Base-by-base conservation (phyloP, 305 asterid species). In the Solanum aculeatissimum region DNA sequence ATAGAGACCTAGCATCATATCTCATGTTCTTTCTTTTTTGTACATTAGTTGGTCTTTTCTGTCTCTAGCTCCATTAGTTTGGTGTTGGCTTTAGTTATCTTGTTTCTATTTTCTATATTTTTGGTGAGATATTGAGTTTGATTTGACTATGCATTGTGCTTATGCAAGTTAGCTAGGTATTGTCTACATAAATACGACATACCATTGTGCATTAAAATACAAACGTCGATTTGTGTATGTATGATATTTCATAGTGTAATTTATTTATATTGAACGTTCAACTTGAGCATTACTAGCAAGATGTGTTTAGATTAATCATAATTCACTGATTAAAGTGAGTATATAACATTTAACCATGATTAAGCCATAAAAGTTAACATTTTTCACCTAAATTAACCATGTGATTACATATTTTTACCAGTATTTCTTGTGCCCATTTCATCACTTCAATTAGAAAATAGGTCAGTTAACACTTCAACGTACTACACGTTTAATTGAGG, bases 1-100 rank as follows among this genome's bases (percentile, higher is more conserved):
- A 94, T 96, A 74, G 99, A 97, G 85, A 87, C 91, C 15, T 94
- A 88, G 82, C 68, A 8, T 84, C 38, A 43, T 74, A 51, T 66
- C 16, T 66, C 16, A 53, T 40, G 79, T 42, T 75, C 87, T 54
- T 15, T 27, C 18, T 74, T 9, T 23, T 27, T 49, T 77, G 82
- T 77, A 49, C 63, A 25, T 47, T 21, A 43, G 27, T 71, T 42
- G 80, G 10, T 43, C 54, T 5, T 42, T 42, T 42, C 27, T 18
- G 29, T 45, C 42, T 47, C 15, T 9, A 47, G 9, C 82, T 51
- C 63, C 82, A 15, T 32, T 47, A 47, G 42, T 75, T 74, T 74
- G 81, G 81, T 47, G 60, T 25, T 74, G 40, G 23, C 47, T 43
- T 70, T 42, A 21, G 27, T n/a, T 23, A 6, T 71, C 40, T 2